phyloP scores from a whole-genome alignment of 2,329 filamentous ascomycete species.

The Botrytis galanthina region DNA sequence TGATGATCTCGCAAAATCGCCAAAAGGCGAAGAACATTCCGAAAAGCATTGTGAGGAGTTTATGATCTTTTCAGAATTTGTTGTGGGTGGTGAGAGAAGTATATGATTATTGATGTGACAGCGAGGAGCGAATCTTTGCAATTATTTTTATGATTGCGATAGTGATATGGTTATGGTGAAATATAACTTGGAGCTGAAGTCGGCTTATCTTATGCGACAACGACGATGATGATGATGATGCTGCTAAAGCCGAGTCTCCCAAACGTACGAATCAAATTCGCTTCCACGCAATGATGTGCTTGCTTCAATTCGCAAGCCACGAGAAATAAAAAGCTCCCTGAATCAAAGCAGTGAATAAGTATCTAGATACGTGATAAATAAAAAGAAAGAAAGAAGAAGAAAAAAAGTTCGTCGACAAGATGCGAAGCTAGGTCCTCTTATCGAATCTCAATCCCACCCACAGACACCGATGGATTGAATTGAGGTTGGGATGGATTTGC shows the following conservation, averaged over 20 bases:
- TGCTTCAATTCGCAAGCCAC: neutral
- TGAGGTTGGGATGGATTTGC: conserved; percentile 8
- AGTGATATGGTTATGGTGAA: neutral
- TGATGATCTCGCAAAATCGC: conserved; percentile 61
- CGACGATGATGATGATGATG: neutral
- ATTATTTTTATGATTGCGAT: neutral
- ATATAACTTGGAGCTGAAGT: neutral
- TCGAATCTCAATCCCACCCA: neutral
- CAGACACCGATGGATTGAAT: neutral
- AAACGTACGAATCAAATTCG: conserved; percentile 2
- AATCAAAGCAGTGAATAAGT: neutral
- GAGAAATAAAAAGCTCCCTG: neutral
- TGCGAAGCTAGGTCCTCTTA: conserved; percentile 13
- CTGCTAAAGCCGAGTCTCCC: neutral
- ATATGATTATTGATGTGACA: neutral
- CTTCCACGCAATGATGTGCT: neutral
- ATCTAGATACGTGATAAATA: neutral
- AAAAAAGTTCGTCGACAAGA: neutral
- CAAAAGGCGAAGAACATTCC: conserved; percentile 62
- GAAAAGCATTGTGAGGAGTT: conserved; percentile 52
- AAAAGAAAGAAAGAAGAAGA: neutral
- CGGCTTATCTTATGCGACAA: conserved; percentile 17
- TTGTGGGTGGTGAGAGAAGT: neutral
- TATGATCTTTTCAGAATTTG: neutral
- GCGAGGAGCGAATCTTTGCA: neutral